Conservation (phyloP, 2,329 filamentous ascomycete species). For the Dothideomycetes sp. region DNA sequence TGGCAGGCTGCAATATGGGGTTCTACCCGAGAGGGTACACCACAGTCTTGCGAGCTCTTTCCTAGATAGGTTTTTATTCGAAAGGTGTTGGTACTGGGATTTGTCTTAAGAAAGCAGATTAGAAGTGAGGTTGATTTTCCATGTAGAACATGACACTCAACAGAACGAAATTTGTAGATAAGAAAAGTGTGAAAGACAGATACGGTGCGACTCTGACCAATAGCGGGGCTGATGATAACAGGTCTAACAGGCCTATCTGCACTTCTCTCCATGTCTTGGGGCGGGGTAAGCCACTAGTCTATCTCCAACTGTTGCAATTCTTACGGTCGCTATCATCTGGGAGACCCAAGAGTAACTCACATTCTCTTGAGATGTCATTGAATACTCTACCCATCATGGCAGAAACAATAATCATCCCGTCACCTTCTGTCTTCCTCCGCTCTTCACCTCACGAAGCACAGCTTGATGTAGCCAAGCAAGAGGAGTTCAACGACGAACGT, state of each 20-base stretch:
- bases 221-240: conserved; percentile 7
- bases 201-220: conserved; percentile 8
- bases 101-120: too few relatives aligned
- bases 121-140: too few relatives aligned
- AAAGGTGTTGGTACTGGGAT: too few relatives aligned
- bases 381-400: conserved; percentile 29
- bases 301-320: conserved; percentile 2
- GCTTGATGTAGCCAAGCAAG: conserved; percentile 21
- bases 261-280: conserved; percentile 4
- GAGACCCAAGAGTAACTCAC: not conserved
- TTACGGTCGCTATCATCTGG: not conserved
- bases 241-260: conserved; percentile 5
- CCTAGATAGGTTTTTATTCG: too few relatives aligned
- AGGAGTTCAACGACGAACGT: conserved; percentile 20
- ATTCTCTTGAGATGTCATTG: conserved; percentile 6
- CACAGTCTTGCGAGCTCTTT: too few relatives aligned
- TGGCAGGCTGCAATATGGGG: too few relatives aligned
- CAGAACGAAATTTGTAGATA: too few relatives aligned
- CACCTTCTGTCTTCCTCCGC: conserved; percentile 46
- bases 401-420: conserved; percentile 52
- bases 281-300: conserved; percentile 7
- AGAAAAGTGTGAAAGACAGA: too few relatives aligned
- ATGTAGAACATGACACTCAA: too few relatives aligned
- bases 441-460: conserved; percentile 25
- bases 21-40: too few relatives aligned